These are phyloP conservation scores for Mucor plumbeus DNA, from an alignment of 371 early-diverging fungal species.

Conservation along the genomic window DNA sequence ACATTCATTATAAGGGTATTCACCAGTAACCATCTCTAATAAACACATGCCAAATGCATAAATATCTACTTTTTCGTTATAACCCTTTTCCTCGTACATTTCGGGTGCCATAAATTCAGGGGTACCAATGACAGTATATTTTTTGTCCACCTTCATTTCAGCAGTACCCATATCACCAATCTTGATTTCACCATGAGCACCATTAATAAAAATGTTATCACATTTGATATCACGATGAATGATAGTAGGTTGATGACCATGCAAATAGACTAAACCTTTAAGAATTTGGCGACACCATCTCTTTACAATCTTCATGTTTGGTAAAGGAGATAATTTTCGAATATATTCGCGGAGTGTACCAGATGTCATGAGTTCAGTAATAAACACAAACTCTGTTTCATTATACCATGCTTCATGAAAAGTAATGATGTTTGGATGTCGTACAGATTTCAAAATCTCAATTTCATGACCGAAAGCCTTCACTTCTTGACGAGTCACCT, in stretches of 20 bases:
- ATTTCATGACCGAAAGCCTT: slow-evolving; percentile 62
- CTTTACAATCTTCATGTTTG: slow-evolving; percentile 80
- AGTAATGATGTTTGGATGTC: slow-evolving; percentile 89
- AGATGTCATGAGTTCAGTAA: slow-evolving; percentile 94
- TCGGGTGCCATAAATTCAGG: slow-evolving; percentile 95
- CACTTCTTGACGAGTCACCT: slow-evolving; percentile 38
- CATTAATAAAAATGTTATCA: slow-evolving; percentile 83
- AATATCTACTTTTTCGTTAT: slow-evolving; percentile 89
- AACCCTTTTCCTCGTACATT: slow-evolving; percentile 87
- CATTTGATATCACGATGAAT: slow-evolving; percentile 83
- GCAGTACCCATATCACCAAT: slow-evolving; percentile 87
- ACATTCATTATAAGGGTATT: slow-evolving; percentile 90
- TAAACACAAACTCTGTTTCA: slow-evolving; percentile 81
- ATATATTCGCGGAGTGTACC: slow-evolving; percentile 86
- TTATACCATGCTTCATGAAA: slow-evolving; percentile 74
- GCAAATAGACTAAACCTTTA: slow-evolving; percentile 80
- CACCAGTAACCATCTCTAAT: slow-evolving; percentile 88
- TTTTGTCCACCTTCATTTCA: slow-evolving; percentile 68
- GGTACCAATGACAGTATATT: slow-evolving; percentile 71
- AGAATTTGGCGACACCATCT: slow-evolving; percentile 76
- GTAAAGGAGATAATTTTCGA: slow-evolving; percentile 68
- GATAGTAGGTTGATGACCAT: slow-evolving; percentile 75
- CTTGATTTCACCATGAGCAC: slow-evolving; percentile 79
- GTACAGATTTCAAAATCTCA: slow-evolving; percentile 74
- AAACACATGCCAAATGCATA: slow-evolving; percentile 96